Evolutionary conservation across 495 filamentous ascomycete genomes (phyloP).

Genomic region (Xylaria nigripes): DNA sequence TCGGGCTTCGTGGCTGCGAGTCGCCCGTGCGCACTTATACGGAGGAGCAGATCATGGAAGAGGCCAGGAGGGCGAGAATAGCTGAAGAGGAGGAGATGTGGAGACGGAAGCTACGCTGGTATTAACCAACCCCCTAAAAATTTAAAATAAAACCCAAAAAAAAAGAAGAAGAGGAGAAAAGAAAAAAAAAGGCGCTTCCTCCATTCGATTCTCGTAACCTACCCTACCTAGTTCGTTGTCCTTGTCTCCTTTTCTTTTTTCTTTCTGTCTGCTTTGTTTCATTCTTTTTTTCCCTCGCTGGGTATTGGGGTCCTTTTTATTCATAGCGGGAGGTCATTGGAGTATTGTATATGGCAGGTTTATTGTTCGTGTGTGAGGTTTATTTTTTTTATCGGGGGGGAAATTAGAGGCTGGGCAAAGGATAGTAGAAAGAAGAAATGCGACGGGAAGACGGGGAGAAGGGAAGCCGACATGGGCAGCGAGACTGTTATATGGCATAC

Average conservation of each 20-base stretch:
- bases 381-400: neutral
- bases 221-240: neutral
- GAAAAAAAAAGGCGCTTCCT: too few relatives aligned
- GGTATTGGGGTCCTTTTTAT: neutral
- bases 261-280: neutral
- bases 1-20: constrained; percentile 58
- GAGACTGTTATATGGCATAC: neutral
- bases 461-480: neutral
- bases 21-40: constrained; percentile 31
- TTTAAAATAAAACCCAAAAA: neutral
- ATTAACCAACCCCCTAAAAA: neutral
- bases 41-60: constrained; percentile 35
- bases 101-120: constrained; percentile 37
- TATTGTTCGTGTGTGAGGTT: neutral
- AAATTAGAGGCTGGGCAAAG: neutral
- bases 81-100: constrained; percentile 33
- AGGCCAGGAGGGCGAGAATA: constrained; percentile 25
- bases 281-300: neutral
- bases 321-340: constrained; percentile 4
- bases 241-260: neutral
- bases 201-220: neutral
- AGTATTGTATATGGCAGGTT: neutral
- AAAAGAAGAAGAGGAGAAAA: neutral
- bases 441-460: neutral
- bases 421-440: neutral